phyloP scores from a whole-genome alignment of 176 grass and related monocot species.

The Oryza meridionalis region DNA sequence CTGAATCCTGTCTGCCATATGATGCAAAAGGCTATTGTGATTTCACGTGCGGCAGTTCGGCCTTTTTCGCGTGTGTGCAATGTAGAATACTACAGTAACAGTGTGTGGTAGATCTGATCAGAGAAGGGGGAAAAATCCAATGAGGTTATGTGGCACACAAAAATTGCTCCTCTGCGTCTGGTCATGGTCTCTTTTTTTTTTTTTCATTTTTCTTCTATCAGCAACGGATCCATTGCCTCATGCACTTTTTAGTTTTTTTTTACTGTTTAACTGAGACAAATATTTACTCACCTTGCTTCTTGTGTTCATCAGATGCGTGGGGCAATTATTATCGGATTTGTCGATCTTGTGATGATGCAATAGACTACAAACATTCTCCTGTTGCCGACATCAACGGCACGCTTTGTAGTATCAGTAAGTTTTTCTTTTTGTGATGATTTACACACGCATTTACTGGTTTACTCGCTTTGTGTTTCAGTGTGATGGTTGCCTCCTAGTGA shows the following conservation, averaged over 20 bases:
- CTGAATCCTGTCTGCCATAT: conserved; percentile 49
- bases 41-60: conserved; percentile 24
- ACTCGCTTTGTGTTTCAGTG: background rate
- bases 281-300: background rate
- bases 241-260: background rate
- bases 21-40: conserved; percentile 10
- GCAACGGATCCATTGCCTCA: background rate
- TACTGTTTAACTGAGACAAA: background rate
- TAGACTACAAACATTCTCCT: background rate
- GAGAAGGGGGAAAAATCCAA: background rate
- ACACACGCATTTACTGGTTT: background rate
- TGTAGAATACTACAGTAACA: background rate
- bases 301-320: background rate
- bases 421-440: background rate
- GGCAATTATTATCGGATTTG: background rate
- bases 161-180: background rate
- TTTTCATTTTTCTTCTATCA: background rate
- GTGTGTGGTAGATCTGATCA: conserved; percentile 38
- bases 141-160: too few relatives aligned
- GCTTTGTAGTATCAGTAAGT: background rate
- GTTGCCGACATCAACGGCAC: background rate
- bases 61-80: conserved; percentile 22
- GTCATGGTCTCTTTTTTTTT: background rate
- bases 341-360: background rate
- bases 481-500: background rate